Evolutionary conservation across 208 protist species (phyloP).

Genomic region (Leishmania guyanensis): DNA sequence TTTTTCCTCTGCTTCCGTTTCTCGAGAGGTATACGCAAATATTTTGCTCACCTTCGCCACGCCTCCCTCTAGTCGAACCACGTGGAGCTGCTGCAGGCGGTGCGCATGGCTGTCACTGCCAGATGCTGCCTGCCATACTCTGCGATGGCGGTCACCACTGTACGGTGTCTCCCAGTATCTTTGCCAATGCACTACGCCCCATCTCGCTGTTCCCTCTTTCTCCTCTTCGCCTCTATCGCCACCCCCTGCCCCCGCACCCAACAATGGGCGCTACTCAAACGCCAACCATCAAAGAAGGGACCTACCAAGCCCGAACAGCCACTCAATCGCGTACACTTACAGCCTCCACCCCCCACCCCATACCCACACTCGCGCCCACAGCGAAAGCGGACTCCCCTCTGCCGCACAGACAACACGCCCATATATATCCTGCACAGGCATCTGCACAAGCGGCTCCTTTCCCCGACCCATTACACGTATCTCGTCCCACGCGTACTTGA

Average conservation of each 20-base stretch:
- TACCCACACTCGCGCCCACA: constrained; percentile 2
- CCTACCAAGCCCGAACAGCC: background rate
- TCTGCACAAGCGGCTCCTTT: background rate
- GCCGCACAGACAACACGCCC: background rate
- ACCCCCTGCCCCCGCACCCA: background rate
- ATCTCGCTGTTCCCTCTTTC: background rate
- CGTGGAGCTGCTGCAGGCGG: background rate
- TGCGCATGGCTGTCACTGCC: background rate
- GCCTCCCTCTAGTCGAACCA: background rate
- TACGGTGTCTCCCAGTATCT: background rate
- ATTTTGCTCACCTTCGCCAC: background rate
- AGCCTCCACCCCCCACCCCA: background rate
- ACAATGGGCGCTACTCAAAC: background rate
- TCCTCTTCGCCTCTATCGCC: background rate
- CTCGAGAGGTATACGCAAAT: background rate
- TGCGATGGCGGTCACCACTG: background rate
- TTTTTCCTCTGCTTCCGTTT: background rate
- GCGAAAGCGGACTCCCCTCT: background rate
- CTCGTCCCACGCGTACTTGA: background rate
- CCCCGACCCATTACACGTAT: background rate
- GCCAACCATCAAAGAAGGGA: constrained; percentile 5
- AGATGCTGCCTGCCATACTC: background rate
- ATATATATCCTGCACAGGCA: background rate
- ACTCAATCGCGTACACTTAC: constrained; percentile 3
- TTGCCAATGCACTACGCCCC: background rate